These are phyloP conservation scores for Penicillium hordei DNA, from an alignment of 2,329 filamentous ascomycete species.

Conservation along the genomic window DNA sequence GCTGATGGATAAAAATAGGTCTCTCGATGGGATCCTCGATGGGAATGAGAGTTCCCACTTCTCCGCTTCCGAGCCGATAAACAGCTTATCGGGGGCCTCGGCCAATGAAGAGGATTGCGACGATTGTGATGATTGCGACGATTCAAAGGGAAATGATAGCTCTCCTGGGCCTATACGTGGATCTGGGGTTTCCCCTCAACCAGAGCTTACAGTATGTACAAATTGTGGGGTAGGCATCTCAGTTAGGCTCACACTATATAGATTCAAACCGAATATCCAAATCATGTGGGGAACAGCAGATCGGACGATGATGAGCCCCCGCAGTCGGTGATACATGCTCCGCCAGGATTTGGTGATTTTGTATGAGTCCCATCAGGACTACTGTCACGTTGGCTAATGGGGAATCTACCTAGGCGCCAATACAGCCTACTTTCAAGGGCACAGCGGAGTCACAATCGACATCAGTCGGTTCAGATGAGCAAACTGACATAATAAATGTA, in stretches of 20 bases:
- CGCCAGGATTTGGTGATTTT: constrained; percentile 78
- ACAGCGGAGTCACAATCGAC: constrained; percentile 17
- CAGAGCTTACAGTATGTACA: constrained; percentile 29
- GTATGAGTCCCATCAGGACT: constrained; percentile 49
- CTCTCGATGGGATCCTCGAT: constrained; percentile 13
- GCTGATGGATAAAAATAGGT: constrained; percentile 16
- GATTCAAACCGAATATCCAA: constrained; percentile 33
- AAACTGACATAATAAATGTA: constrained; percentile 2
- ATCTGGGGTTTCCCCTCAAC: constrained; percentile 9
- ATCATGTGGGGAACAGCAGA: constrained; percentile 28
- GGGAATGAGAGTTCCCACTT: constrained; percentile 8
- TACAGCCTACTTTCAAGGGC: constrained; percentile 1
- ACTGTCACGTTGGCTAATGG: constrained; percentile 1
- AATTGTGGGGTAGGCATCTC: not conserved
- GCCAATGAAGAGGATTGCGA: constrained; percentile 3
- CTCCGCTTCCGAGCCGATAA: constrained; percentile 1
- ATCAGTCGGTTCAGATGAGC: constrained; percentile 10
- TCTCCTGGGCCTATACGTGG: constrained; percentile 6
- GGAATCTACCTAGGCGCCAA: constrained; percentile 4
- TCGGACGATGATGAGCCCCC: constrained; percentile 69
- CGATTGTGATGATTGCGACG: not conserved
- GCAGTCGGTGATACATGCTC: constrained; percentile 87
- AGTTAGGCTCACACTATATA: constrained; percentile 13
- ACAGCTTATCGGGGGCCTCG: constrained; percentile 4
- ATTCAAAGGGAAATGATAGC: not conserved